Evolutionary conservation across 164 flowering plant species (phyloP).

Genomic region (Kingdonia uniflora): DNA sequence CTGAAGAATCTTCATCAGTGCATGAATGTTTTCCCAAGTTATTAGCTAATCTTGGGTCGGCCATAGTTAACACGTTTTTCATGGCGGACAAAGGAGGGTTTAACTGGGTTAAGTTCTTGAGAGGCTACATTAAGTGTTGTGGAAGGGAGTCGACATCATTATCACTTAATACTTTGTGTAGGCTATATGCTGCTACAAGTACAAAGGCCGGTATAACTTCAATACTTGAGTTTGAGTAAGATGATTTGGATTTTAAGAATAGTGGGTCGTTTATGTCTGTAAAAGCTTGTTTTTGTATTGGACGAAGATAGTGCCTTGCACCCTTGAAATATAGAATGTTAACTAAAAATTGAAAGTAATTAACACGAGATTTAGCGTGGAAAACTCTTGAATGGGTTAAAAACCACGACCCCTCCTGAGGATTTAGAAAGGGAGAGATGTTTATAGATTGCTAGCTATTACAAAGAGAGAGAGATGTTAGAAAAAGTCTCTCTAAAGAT

Average conservation of each 20-base stretch:
- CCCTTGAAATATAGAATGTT: no score
- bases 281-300: no score
- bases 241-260: conserved; percentile 17
- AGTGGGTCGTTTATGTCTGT: conserved; percentile 31
- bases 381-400: no score
- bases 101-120: conserved; percentile 65
- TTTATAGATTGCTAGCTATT: no score
- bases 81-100: conserved; percentile 45
- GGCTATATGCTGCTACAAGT: conserved; percentile 34
- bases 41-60: conserved; percentile 45
- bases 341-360: no score
- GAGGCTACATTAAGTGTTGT: conserved; percentile 64
- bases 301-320: no score
- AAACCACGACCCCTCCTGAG: no score
- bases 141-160: conserved; percentile 47
- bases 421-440: no score
- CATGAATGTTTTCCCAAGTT: conserved; percentile 34
- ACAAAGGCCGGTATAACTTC: conserved; percentile 34
- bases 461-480: no score
- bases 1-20: conserved; percentile 19
- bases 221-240: conserved; percentile 15
- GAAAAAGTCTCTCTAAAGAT: no score
- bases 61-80: conserved; percentile 58
- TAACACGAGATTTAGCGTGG: no score
- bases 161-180: conserved; percentile 35